phyloP scores from a whole-genome alignment of 31 red algal genomes.

The Endocladia muricata region DNA sequence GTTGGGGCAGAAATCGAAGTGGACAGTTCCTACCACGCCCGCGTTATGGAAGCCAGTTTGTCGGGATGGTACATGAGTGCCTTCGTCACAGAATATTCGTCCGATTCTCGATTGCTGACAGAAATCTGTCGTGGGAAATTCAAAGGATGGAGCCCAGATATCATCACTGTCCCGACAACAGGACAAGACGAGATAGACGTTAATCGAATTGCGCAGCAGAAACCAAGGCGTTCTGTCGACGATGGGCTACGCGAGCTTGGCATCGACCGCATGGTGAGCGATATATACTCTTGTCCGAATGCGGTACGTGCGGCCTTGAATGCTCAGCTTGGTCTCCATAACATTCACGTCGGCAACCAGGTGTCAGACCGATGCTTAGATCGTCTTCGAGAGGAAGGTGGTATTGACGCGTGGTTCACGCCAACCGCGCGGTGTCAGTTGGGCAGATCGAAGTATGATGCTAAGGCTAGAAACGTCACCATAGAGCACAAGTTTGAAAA shows the following conservation, averaged over 20 bases:
- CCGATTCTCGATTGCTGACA: conserved; percentile 58
- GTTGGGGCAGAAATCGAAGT: conserved; percentile 78
- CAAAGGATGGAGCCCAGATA: conserved; percentile 18
- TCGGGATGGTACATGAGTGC: conserved; percentile 52
- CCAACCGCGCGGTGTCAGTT: conserved; percentile 33
- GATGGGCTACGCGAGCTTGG: conserved; percentile 35
- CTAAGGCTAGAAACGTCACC: conserved; percentile 32
- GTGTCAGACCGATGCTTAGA: conserved; percentile 14
- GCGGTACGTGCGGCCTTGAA: conserved; percentile 60
- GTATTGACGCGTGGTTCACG: conserved; percentile 42
- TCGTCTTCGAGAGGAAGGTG: conserved; percentile 18
- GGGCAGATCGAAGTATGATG: conserved; percentile 42
- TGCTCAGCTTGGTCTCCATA: conserved; percentile 42
- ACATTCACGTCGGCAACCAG: conserved; percentile 47
- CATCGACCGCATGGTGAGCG: conserved; percentile 36
- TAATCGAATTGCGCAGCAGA: conserved; percentile 39
- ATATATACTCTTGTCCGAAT: conserved; percentile 49
- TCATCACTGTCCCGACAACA: conserved; percentile 50
- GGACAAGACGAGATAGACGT: conserved; percentile 34
- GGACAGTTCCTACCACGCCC: conserved; percentile 55
- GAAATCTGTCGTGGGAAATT: conserved; percentile 32
- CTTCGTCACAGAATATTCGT: conserved; percentile 67
- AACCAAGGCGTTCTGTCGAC: conserved; percentile 32
- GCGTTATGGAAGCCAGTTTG: conserved; percentile 60
- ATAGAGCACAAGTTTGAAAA: conserved; percentile 39